These are phyloP conservation scores for Conticribra weissflogii DNA, from an alignment of 108 stramenopile genomes.

Conservation along the genomic window DNA sequence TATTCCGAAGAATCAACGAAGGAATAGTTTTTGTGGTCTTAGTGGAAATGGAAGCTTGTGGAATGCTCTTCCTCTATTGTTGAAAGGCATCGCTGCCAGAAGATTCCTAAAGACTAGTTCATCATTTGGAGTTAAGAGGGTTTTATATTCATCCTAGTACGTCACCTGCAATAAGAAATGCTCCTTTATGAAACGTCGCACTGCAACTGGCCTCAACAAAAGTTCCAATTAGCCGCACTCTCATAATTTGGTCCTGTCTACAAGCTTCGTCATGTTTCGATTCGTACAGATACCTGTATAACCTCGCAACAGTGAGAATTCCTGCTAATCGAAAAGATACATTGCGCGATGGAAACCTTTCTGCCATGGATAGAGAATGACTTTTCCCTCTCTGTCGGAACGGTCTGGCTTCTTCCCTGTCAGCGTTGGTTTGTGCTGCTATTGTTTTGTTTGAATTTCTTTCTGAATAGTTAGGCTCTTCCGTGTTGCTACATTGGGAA, in stretches of 20 bases:
- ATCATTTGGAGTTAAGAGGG: no score
- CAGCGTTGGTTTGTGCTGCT: no score
- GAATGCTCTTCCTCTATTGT: no score
- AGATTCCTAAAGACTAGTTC: no score
- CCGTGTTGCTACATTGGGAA: no score
- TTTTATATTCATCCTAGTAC: no score
- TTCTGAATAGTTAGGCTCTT: no score
- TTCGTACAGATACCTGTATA: slow-evolving; percentile 50
- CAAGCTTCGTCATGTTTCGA: neutral
- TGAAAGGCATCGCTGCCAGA: neutral
- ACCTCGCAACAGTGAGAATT: slow-evolving; percentile 46
- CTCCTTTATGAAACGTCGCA: no score
- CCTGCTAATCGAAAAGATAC: slow-evolving; percentile 50
- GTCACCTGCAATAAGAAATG: no score
- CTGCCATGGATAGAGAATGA: slow-evolving; percentile 38
- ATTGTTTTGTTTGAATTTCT: no score
- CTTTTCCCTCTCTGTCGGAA: no score
- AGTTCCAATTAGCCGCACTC: slow-evolving; percentile 48
- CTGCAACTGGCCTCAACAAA: slow-evolving; percentile 28
- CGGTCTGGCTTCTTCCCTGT: no score
- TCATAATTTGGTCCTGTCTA: neutral
- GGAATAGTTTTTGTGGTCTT: neutral
- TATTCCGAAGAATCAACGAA: slow-evolving; percentile 23
- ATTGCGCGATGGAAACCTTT: slow-evolving; percentile 51
- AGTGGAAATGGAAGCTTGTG: neutral